These are phyloP conservation scores for Pyrenula aspistea DNA, from an alignment of 495 filamentous ascomycete species.

Conservation along the genomic window DNA sequence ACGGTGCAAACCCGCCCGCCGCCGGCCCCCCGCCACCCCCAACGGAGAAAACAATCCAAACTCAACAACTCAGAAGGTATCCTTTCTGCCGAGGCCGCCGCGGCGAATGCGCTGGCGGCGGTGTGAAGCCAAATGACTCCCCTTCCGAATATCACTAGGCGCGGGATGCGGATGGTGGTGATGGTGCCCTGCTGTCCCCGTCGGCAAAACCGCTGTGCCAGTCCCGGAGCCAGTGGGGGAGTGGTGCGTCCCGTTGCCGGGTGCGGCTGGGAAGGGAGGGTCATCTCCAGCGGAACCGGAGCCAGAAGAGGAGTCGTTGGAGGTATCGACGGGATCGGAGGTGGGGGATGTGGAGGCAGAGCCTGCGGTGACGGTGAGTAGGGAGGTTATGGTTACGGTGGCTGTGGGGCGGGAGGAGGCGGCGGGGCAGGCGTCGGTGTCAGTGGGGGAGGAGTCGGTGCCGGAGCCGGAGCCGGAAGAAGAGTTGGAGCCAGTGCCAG, in stretches of 20 bases:
- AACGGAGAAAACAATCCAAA: no score
- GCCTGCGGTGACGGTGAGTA: not conserved
- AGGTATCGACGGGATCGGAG: not conserved
- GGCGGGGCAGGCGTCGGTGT: not conserved
- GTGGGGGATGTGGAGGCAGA: not conserved
- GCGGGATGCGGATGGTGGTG: no score
- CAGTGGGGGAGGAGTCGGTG: no score
- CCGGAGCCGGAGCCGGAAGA: not conserved
- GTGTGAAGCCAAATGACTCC: no score
- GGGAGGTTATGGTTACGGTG: not conserved
- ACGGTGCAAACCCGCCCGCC: no score
- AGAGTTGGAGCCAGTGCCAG: not conserved
- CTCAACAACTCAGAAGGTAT: no score
- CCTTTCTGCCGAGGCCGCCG: no score
- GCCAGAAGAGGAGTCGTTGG: not conserved
- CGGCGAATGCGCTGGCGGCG: no score
- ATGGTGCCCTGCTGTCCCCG: no score
- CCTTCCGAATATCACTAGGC: no score
- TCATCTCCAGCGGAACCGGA: not conserved
- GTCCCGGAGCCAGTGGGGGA: not conserved
- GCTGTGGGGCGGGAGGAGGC: not conserved
- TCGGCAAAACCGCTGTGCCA: not conserved
- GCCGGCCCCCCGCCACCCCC: no score
- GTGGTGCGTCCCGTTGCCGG: not conserved
- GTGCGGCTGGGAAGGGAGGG: no score